A percentile compares a stretch with the other conserved stretches of the same genome.
These are phyloP conservation scores for Neonothopanus nambi DNA, from an alignment of 1,284 basidiomycete species.

Conservation along the genomic window DNA sequence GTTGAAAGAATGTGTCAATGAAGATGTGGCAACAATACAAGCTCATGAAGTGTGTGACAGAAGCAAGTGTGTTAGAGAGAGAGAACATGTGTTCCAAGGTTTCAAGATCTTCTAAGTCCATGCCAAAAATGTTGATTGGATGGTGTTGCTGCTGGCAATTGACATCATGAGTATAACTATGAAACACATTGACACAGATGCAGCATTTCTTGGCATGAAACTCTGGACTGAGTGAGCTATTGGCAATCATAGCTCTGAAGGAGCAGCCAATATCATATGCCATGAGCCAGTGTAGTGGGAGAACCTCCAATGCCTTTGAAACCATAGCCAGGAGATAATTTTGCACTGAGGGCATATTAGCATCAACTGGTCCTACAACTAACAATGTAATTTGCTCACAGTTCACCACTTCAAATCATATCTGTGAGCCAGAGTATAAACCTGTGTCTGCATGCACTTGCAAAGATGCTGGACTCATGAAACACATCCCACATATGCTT, in stretches of 20 bases:
- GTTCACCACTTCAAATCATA: slow-evolving; percentile 37
- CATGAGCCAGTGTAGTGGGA: neutral
- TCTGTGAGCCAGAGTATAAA: slow-evolving; percentile 31
- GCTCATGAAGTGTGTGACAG: slow-evolving; percentile 22
- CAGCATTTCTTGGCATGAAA: slow-evolving; percentile 25
- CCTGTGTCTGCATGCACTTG: slow-evolving; percentile 32
- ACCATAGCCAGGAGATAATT: slow-evolving; percentile 10
- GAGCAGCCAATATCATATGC: slow-evolving; percentile 9
- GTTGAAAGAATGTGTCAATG: slow-evolving; percentile 23
- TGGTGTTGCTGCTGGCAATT: slow-evolving; percentile 32
- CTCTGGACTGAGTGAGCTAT: slow-evolving; percentile 12
- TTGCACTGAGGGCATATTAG: neutral
- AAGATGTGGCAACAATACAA: slow-evolving; percentile 28
- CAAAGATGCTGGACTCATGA: slow-evolving; percentile 33
- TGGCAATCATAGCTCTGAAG: neutral
- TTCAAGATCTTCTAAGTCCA: slow-evolving; percentile 22
- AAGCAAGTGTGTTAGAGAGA: slow-evolving; percentile 29
- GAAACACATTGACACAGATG: slow-evolving; percentile 17
- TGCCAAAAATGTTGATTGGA: slow-evolving; percentile 27
- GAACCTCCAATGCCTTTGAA: neutral
- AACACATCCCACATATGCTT: slow-evolving; percentile 33
- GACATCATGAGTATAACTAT: slow-evolving; percentile 3
- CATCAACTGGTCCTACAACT: neutral
- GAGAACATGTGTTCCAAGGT: slow-evolving; percentile 33
- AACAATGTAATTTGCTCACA: slow-evolving; percentile 24